Evolutionary conservation across 345 rosid genomes (phyloP).

Genomic region (Pugionium cornutum): DNA sequence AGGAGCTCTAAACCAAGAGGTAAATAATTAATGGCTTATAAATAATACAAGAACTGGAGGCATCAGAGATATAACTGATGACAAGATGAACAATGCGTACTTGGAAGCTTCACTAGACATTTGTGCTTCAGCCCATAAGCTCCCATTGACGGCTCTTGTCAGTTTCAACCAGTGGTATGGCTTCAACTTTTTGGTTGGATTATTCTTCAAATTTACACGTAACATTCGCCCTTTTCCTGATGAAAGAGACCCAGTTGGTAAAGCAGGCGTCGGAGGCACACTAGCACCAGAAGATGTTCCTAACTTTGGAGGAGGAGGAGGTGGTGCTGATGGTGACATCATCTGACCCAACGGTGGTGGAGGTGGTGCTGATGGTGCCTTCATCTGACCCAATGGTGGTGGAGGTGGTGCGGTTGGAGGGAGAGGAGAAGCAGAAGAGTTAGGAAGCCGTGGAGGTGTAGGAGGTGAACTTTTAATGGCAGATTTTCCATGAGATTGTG

Average conservation of each 20-base stretch:
- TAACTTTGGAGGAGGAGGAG: conserved; percentile 60
- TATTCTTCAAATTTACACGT: conserved; percentile 58
- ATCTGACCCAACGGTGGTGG: conserved; percentile 50
- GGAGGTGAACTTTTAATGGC: conserved; percentile 44
- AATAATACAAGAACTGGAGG: conserved; percentile 24
- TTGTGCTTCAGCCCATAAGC: conserved; percentile 97
- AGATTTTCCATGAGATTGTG: conserved; percentile 39
- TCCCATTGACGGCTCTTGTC: conserved; percentile 89
- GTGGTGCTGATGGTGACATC: conserved; percentile 40
- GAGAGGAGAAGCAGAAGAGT: conserved; percentile 27
- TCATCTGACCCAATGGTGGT: conserved; percentile 45
- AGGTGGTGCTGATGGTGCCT: conserved; percentile 40
- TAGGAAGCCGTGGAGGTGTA: conserved; percentile 54
- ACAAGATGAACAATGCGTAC: conserved; percentile 48
- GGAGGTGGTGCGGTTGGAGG: conserved; percentile 48
- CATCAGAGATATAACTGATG: conserved; percentile 14
- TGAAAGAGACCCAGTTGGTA: conserved; percentile 60
- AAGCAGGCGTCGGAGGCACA: conserved; percentile 53
- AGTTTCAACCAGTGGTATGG: conserved; percentile 97
- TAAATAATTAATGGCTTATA: conserved; percentile 22
- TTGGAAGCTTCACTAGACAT: conserved; percentile 80
- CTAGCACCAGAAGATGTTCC: conserved; percentile 30
- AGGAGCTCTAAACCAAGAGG: conserved; percentile 61
- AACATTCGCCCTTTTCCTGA: conserved; percentile 64
- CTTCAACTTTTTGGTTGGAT: conserved; percentile 76